Evolutionary conservation across 2,329 filamentous ascomycete species (phyloP), one percentile per base, ranked within the genome.

Genomic region (Beauveria pseudobassiana): DNA sequence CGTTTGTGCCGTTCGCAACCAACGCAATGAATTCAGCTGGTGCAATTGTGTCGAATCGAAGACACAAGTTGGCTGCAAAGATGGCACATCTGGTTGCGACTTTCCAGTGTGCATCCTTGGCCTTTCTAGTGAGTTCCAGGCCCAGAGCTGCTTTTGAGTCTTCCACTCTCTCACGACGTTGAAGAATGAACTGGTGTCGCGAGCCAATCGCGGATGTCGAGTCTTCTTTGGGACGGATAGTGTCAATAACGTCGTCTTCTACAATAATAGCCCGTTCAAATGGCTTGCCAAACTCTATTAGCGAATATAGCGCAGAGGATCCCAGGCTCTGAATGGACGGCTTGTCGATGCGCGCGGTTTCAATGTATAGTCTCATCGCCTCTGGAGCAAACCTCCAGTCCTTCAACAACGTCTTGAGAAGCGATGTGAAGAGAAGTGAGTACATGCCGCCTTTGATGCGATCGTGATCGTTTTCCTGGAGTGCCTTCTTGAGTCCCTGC

Each of bases 381-480:
- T 88, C 84, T 1, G 96, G 95, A 0, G 95, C 91, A 73, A 93
- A 97, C 45, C 93, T 88, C 96, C 96, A 99, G 72, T 99, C 93
- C 60, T 90, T 88, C 52, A 91, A 85, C 51, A 96, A 84, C 0
- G 93, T 96, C 76, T 93, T 96, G 6, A 92, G 83, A 42, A 99
- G 78, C 64, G 90, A 96, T 12, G 93, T 93, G 68, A 93, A 96
- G 20, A 98, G 78, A 30, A 99, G 77, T 0, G 93, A 93, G 72
- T 95, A 98, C 78, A 99, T 86, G 42, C 89, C 90, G 40, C 96
- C 95, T 75, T 99, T 99, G 74, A 99, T 96, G 16, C 91, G 86
- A 64, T 95, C 90, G 71, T 92, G 91, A 66, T 99, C 91, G 63
- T 87, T 89, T 48, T 85, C 82, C 59, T 88, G 87, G 34, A 99